Evolutionary conservation across 352 stramenopile species (phyloP).

Genomic region (Thraustochytrium striatum): DNA sequence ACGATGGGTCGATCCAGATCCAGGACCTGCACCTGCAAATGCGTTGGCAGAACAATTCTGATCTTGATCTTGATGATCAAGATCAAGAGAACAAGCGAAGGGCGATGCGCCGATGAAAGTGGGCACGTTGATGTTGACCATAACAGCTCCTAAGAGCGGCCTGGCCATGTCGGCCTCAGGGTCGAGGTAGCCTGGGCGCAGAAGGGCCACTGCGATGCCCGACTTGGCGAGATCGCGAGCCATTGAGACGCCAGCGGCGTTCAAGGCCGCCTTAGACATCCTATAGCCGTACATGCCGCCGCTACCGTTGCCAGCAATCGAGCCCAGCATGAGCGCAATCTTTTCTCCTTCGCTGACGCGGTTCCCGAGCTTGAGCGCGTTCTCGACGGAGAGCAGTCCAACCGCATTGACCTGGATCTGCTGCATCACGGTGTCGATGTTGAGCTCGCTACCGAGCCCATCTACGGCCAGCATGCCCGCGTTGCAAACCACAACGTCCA

Average conservation of each 20-base stretch:
- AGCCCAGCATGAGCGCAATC: slow-evolving; percentile 57
- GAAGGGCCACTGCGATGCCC: background rate
- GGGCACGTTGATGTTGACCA: no score
- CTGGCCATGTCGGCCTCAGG: slow-evolving; percentile 27
- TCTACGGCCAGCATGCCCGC: background rate
- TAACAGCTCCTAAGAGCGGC: no score
- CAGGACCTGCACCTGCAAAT: no score
- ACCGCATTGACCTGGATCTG: slow-evolving; percentile 68
- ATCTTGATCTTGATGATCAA: no score
- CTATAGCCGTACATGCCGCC: slow-evolving; percentile 66
- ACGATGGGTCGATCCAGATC: no score
- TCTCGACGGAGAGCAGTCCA: slow-evolving; percentile 61
- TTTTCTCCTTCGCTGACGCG: slow-evolving; percentile 55
- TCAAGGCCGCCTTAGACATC: slow-evolving; percentile 66
- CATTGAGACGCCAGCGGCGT: slow-evolving; percentile 56
- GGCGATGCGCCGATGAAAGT: no score
- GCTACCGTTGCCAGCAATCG: slow-evolving; percentile 59
- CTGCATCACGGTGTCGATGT: slow-evolving; percentile 59
- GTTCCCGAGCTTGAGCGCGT: slow-evolving; percentile 53
- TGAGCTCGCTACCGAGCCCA: background rate
- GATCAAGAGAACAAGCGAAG: no score
- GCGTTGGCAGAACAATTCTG: no score
- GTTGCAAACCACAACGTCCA: slow-evolving; percentile 22
- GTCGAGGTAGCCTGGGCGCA: background rate
- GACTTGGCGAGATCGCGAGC: background rate